Conservation (phyloP, 2,329 filamentous ascomycete species). For the Fusarium tupiense region DNA sequence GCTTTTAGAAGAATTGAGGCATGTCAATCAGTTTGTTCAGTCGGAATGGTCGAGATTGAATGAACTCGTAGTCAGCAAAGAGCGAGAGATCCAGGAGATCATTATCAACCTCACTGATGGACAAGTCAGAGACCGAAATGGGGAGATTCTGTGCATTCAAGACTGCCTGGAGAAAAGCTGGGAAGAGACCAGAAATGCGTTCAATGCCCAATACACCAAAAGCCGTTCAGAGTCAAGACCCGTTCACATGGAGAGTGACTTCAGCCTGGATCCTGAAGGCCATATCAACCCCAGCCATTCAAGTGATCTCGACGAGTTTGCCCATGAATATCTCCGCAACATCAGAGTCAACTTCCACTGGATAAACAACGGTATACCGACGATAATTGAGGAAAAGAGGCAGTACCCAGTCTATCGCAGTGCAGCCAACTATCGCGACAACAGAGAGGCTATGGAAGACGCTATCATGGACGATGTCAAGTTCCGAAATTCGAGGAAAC, state of each 20-base stretch:
- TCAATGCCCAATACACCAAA: constrained; percentile 24
- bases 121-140: background rate
- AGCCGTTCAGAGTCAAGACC: background rate
- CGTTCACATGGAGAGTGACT: constrained; percentile 12
- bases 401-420: constrained; percentile 31
- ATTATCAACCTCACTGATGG: constrained; percentile 12
- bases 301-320: constrained; percentile 31
- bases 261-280: constrained; percentile 16
- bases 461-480: background rate
- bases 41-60: constrained; percentile 1
- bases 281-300: constrained; percentile 19
- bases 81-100: constrained; percentile 16
- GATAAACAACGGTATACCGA: background rate
- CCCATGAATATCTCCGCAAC: constrained; percentile 29
- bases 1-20: background rate
- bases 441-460: background rate
- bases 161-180: constrained; percentile 10
- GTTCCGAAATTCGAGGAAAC: background rate
- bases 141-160: background rate
- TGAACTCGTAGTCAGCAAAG: constrained; percentile 11
- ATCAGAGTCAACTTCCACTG: background rate
- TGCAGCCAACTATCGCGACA: constrained; percentile 30
- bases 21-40: background rate
- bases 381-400: background rate
- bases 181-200: constrained; percentile 11